Evolutionary conservation across 345 rosid genomes (phyloP), one percentile per base, ranked within the genome.

Genomic region (Brassica carinata): DNA sequence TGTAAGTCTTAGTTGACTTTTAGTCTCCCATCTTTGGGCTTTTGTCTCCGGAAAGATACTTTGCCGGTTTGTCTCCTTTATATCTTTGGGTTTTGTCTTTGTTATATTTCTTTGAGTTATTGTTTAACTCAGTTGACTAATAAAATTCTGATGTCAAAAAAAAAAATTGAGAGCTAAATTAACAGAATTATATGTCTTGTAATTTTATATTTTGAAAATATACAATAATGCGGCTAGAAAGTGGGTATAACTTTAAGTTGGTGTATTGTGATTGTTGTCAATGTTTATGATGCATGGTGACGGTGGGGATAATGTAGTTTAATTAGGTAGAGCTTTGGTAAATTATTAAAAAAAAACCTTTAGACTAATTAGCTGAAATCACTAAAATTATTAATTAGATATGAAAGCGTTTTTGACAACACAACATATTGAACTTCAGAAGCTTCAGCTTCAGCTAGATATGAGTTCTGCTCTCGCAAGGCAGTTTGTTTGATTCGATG

Each of bases 381-480:
- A 76, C 11, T 64, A 19, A 14, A 33, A 11, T 69, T 33, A 13
- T 33, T 45, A 17, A 57, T 75, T 18, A 53, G 72, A 33, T 18
- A 33, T 31, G 29, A 17, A 36, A 66, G 27, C 29, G 8, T 66
- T 66, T 5, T 8, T 14, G 8, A 66, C 29, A 66, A 36, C 45
- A 65, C 14, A 65, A 65, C 69, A 64, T 23, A 23, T 33, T 51
- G 82, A 85, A 71, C 76, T 79, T 48, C 83, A 77, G 59, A 36
- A 64, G 58, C 84, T 79, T 73, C 71, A 79, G 73, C 84, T 79
- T 73, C 71, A 79, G 73, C 64, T 79, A 55, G 79, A 85, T 73
- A 79, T 85, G 85, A 48, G 63, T 71, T 79, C 75, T 51, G 84
- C 82, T 64, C 80, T 82, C 7, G 80, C 82, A 34, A 77, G 4